These are phyloP conservation scores for Tuber borchii DNA, from an alignment of 495 filamentous ascomycete genomes.

Conservation along the genomic window DNA sequence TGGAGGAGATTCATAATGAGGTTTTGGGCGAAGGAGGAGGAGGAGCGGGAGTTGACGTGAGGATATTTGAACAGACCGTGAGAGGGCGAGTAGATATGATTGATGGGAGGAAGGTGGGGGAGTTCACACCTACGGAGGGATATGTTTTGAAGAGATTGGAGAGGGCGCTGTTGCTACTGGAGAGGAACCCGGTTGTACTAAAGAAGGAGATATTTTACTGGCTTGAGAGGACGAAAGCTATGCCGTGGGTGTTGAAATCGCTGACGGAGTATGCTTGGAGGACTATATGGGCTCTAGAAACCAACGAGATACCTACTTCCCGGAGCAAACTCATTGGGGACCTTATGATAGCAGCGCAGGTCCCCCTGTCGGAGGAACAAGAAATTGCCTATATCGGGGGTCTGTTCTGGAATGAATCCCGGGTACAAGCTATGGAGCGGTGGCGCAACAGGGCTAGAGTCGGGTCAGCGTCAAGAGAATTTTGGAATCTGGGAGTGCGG, in stretches of 20 bases:
- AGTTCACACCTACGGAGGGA: background rate
- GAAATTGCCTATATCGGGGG: constrained; percentile 38
- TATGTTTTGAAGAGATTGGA: constrained; percentile 6
- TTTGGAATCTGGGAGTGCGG: constrained; percentile 36
- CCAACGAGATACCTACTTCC: constrained; percentile 22
- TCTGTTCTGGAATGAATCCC: constrained; percentile 34
- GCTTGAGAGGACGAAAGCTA: constrained; percentile 17
- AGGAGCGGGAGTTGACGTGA: constrained; percentile 22
- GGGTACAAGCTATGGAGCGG: constrained; percentile 17
- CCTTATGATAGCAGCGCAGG: constrained; percentile 26
- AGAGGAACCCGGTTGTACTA: constrained; percentile 22
- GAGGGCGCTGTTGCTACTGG: constrained; percentile 15
- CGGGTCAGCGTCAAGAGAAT: constrained; percentile 4
- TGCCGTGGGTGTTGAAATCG: constrained; percentile 20
- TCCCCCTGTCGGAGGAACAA: constrained; percentile 31
- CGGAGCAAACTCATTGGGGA: constrained; percentile 34
- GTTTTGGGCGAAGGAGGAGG: background rate
- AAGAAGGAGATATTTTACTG: constrained; percentile 35
- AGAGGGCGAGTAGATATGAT: background rate
- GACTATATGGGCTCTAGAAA: constrained; percentile 36
- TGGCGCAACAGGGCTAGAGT: constrained; percentile 20
- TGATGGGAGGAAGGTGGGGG: constrained; percentile 4
- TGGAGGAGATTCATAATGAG: background rate
- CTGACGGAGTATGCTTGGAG: constrained; percentile 38
- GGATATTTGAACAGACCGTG: constrained; percentile 20